Base-by-base conservation (phyloP, 1,139 yeast species). In the Kodamaea sp. region DNA sequence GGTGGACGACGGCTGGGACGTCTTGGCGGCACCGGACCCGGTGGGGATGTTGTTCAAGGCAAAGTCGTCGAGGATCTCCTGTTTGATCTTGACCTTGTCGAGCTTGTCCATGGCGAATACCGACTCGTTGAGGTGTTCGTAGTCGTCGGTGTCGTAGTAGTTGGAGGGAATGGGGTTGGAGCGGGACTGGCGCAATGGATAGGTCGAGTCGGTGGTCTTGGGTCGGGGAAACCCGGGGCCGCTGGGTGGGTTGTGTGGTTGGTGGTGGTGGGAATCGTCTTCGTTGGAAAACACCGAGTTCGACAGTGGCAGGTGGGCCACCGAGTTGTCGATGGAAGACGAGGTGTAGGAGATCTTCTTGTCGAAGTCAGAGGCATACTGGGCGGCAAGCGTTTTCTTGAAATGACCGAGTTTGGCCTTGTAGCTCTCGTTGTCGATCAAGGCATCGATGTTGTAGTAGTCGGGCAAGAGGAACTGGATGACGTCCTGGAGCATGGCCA, bases 401-500 rank as follows among this genome's bases (percentile, higher is more conserved):
- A 55, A 55, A 2, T 53, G 50, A 20, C 34, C 40, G 41, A 66
- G 53, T 12, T 48, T 45, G 8, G 38, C 28, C 36, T 52, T 47
- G 46, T 56, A 65, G 29, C 47, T 45, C 9, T 54, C 53, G 22
- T 48, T 38, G 14, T 36, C 34, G 13, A 64, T 39, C 34, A 63
- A 48, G 7, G 55, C 49, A 22, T 65, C 64, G 15, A 64, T 45
- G 34, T 56, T 50, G 31, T 38, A 38, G 30, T 47, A 40, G 15
- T 41, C 43, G 4, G 73, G 70, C 37, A 70, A 50, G 31, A 70
- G 53, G 42, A 46, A 68, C 29, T 63, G 57, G 15, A 87, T 51
- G 26, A 86, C 51, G 22, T 61, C 59, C 48, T 83, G 86, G 44
- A 85, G 62, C 26, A 64, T 69, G 33, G 68, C 62, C 11, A 81